Percentiles rank a stretch among this genome's conserved stretches.
phyloP scores from a whole-genome alignment of 1,284 basidiomycete species.

The Malassezia yamatoensis region DNA sequence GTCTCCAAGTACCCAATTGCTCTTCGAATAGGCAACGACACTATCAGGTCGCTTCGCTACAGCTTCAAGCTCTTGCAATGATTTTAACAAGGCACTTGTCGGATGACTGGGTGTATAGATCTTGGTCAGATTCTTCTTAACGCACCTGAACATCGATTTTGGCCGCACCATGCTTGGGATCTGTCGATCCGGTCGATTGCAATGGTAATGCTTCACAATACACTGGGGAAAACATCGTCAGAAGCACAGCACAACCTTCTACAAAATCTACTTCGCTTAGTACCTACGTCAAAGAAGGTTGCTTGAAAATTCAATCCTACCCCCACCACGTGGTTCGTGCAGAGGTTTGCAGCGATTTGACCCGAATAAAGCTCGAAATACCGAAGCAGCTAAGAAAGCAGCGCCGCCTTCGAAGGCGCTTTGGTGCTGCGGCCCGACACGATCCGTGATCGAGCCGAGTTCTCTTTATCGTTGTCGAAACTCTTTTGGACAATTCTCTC shows the following conservation, averaged over 20 bases:
- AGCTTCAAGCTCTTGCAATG: neutral
- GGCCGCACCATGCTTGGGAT: neutral
- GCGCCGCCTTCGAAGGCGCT: too few species aligned
- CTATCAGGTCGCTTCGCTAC: neutral
- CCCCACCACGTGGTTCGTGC: too few species aligned
- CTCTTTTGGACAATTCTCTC: conserved; percentile 51
- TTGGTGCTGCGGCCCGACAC: neutral
- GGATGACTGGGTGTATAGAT: conserved; percentile 8
- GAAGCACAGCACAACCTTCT: neutral
- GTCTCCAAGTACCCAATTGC: neutral
- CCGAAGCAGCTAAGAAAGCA: too few species aligned
- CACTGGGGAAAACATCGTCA: conserved; percentile 15
- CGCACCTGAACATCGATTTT: conserved; percentile 8
- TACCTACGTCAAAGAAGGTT: neutral
- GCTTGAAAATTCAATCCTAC: neutral
- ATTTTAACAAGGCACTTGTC: neutral
- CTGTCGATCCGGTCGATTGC: neutral
- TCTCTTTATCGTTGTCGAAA: conserved; percentile 21
- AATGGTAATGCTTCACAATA: conserved; percentile 11
- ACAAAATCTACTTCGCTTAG: neutral
- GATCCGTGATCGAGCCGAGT: conserved; percentile 3
- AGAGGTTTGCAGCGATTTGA: too few species aligned
- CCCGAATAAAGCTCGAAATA: too few species aligned
- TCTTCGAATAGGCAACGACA: neutral
- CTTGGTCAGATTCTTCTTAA: neutral